phyloP scores from a whole-genome alignment of 495 filamentous ascomycete species.

The Cryomyces antarcticus region DNA sequence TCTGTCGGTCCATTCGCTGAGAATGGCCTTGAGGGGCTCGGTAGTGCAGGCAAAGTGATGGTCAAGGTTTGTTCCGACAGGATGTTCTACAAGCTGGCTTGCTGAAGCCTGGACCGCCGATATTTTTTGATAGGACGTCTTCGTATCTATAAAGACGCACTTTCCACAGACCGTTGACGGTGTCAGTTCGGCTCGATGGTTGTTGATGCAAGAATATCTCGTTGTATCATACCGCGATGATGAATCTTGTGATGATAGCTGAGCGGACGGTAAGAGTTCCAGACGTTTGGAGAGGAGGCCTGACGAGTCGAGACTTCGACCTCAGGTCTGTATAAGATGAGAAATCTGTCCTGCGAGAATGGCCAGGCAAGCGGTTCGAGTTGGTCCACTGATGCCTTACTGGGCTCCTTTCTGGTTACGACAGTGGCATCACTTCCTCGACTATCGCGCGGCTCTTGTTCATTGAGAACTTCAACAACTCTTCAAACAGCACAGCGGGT shows the following conservation, averaged over 20 bases:
- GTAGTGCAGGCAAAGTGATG: neutral
- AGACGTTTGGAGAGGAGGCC: neutral
- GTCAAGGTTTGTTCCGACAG: neutral
- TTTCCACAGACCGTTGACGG: no score
- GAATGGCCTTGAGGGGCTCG: neutral
- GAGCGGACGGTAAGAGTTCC: neutral
- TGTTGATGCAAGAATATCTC: neutral
- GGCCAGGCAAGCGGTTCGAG: neutral
- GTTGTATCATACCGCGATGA: neutral
- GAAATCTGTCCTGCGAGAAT: no score
- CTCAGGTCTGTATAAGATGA: no score
- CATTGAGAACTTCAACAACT: constrained; percentile 18
- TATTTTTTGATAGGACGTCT: neutral
- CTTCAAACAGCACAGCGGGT: constrained; percentile 23
- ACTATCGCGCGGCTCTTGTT: constrained; percentile 25
- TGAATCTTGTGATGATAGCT: neutral
- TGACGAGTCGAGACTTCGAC: neutral
- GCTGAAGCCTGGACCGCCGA: neutral
- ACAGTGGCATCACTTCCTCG: constrained; percentile 25
- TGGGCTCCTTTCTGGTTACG: constrained; percentile 3
- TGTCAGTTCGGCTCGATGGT: no score
- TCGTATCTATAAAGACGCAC: no score
- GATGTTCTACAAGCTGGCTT: neutral
- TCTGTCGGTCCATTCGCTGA: constrained; percentile 9
- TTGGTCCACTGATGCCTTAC: neutral